Conservation (phyloP, 208 protist genomes). For the Sergeia podlipaevii region DNA sequence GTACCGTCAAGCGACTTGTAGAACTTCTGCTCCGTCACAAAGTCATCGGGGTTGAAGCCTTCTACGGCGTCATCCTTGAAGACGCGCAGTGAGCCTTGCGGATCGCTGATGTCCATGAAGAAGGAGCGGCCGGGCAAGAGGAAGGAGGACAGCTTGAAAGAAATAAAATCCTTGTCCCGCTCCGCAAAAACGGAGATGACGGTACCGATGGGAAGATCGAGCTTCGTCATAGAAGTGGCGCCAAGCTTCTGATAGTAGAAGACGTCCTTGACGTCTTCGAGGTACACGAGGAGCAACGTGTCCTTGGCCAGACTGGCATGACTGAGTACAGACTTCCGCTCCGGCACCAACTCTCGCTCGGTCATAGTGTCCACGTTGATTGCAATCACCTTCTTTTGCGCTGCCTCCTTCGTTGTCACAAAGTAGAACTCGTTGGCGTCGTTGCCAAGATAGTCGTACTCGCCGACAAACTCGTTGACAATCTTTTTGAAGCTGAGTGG, state of each 20-base stretch:
- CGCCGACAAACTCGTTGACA: conserved; percentile 79
- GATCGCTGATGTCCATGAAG: conserved; percentile 69
- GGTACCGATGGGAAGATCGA: conserved; percentile 83
- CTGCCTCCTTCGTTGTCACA: conserved; percentile 84
- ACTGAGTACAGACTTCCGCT: conserved; percentile 70
- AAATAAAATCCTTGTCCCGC: conserved; percentile 72
- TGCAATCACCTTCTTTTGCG: conserved; percentile 80
- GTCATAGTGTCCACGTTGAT: conserved; percentile 55
- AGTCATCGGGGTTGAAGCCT: conserved; percentile 66
- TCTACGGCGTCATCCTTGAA: conserved; percentile 72
- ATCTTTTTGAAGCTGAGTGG: conserved; percentile 65
- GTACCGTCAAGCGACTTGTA: conserved; percentile 90
- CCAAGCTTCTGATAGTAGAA: conserved; percentile 70
- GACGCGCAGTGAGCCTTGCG: conserved; percentile 44
- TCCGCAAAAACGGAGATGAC: conserved; percentile 41
- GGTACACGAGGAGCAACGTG: conserved; percentile 81
- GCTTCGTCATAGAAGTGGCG: conserved; percentile 20
- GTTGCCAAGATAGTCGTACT: conserved; percentile 90
- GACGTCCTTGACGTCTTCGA: conserved; percentile 94
- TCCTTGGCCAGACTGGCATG: conserved; percentile 48
- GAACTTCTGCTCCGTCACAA: conserved; percentile 87
- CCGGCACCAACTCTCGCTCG: conserved; percentile 59
- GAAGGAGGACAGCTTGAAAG: conserved; percentile 92
- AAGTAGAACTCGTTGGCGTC: conserved; percentile 85
- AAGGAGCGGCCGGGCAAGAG: conserved; percentile 81